These are phyloP conservation scores for Aureobasidium sp. DNA, from an alignment of 2,329 filamentous ascomycete species.

Conservation along the genomic window DNA sequence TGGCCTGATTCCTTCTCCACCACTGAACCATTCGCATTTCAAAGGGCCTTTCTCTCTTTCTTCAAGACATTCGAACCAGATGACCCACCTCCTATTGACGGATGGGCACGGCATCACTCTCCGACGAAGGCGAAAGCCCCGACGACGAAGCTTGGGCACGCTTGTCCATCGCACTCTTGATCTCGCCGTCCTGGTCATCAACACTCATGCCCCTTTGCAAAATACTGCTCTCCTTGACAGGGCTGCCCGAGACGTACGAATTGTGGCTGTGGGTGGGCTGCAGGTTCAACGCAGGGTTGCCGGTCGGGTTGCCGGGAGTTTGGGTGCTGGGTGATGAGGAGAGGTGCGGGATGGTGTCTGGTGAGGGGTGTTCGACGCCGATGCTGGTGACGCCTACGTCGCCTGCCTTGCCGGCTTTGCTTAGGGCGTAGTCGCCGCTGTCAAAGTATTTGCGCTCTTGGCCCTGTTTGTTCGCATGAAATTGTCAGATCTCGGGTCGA, in stretches of 20 bases:
- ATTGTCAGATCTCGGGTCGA: background rate
- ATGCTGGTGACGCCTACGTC: slow-evolving; percentile 89
- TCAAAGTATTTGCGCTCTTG: slow-evolving; percentile 96
- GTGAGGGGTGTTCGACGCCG: slow-evolving; percentile 80
- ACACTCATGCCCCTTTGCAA: slow-evolving; percentile 75
- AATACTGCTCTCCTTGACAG: slow-evolving; percentile 85
- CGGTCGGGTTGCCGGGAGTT: slow-evolving; percentile 19
- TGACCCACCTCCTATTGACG: slow-evolving; percentile 12
- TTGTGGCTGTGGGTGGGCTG: slow-evolving; percentile 40
- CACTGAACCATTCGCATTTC: background rate
- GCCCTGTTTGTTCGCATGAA: slow-evolving; percentile 12
- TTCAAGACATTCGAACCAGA: background rate
- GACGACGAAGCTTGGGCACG: slow-evolving; percentile 12
- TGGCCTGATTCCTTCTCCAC: background rate
- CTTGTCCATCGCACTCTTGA: slow-evolving; percentile 21
- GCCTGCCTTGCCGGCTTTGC: slow-evolving; percentile 92
- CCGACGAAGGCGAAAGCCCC: slow-evolving; percentile 17
- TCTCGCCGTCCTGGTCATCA: slow-evolving; percentile 45
- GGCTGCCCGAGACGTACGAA: slow-evolving; percentile 61
- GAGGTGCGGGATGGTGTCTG: slow-evolving; percentile 34
- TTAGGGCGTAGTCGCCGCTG: slow-evolving; percentile 89
- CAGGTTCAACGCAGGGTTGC: slow-evolving; percentile 23
- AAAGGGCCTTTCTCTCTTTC: background rate
- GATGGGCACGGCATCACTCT: slow-evolving; percentile 19
- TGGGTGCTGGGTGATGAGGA: slow-evolving; percentile 24